Evolutionary conservation across 495 filamentous ascomycete genomes (phyloP), one percentile per base, ranked within the genome.

Genomic region (Pseudotulostoma volvatum): DNA sequence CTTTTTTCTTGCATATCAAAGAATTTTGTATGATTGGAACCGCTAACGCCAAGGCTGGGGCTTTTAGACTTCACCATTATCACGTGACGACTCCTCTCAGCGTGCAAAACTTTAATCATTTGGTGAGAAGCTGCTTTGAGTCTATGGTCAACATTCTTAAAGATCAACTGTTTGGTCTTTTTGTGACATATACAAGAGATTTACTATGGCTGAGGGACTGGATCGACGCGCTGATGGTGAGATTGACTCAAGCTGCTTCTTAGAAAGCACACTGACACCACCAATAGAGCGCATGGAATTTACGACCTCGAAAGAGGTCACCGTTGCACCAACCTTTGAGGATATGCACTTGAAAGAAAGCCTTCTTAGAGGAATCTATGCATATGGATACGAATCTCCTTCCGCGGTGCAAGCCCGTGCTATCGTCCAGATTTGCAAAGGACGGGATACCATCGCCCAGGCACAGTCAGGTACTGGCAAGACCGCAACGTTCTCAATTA

Each of bases 381-480:
- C 90, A 13, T 99, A 99, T 48, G 90, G 90, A 36, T 97, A 94
- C 58, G 90, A 97, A 54, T 93, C 85, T 0, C 90, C 90, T 1
- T 97, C 90, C 3, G 90, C 90, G 3, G 87, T 97, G 13, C 90
- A 97, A 62, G 93, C 85, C 33, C 80, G 90, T 50, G 90, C 92
- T 42, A 97, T 97, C 53, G 87, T 96, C 45, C 88, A 95, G 60
- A 86, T 97, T 53, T 95, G 87, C 74, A 96, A 93, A 66, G 90
- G 88, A 44, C 84, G 86, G 57, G 90, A 99, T 56, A 93, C 85
- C 37, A 99, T 99, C 57, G 90, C 90, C 23, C 90, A 99, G 59
- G 90, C 90, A n/a, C 90, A 99, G 68, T 94, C 86, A 37, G 90
- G 90, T 65, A 99, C 90, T 37, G 90, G 90, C 66, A 99, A 99